phyloP scores from a whole-genome alignment of 2,329 filamentous ascomycete genomes.

The Diaporthe humulicola region DNA sequence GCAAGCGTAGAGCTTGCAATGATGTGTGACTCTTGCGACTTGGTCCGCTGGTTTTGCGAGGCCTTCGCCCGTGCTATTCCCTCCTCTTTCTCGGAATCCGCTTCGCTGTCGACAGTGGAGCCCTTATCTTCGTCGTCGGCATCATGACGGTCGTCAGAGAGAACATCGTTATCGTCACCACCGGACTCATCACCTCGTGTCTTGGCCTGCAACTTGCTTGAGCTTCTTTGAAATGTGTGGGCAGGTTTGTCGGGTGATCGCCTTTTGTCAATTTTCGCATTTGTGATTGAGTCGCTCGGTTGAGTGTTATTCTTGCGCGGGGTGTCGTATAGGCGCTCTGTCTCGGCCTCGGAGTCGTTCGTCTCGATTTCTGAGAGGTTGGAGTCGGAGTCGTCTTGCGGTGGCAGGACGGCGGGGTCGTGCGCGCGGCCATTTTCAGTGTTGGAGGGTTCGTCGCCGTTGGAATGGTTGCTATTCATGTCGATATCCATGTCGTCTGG shows the following conservation, averaged over 20 bases:
- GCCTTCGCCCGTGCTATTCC: constrained; percentile 45
- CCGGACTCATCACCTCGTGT: constrained; percentile 49
- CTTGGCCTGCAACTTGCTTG: constrained; percentile 79
- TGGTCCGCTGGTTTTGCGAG: constrained; percentile 40
- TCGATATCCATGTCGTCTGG: constrained; percentile 72
- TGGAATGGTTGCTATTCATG: constrained; percentile 43
- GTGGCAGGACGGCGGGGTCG: constrained; percentile 45
- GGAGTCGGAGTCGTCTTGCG: constrained; percentile 52
- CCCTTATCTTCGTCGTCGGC: constrained; percentile 49
- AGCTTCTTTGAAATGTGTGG: constrained; percentile 72
- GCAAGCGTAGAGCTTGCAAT: constrained; percentile 40
- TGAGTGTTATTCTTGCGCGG: constrained; percentile 67
- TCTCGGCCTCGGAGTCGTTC: constrained; percentile 88
- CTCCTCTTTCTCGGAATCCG: constrained; percentile 49
- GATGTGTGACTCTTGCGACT: constrained; percentile 40
- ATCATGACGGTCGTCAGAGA: constrained; percentile 48
- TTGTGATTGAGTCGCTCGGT: neutral
- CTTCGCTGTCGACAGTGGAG: constrained; percentile 54
- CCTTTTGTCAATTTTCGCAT: constrained; percentile 45
- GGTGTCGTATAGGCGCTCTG: constrained; percentile 92
- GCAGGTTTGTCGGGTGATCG: constrained; percentile 65
- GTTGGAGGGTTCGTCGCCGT: constrained; percentile 44
- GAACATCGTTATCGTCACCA: constrained; percentile 56
- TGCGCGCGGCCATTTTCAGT: constrained; percentile 37
- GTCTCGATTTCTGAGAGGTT: constrained; percentile 68